Evolutionary conservation across 2,329 filamentous ascomycete genomes (phyloP).

Genomic region (Fusarium subglutinans): DNA sequence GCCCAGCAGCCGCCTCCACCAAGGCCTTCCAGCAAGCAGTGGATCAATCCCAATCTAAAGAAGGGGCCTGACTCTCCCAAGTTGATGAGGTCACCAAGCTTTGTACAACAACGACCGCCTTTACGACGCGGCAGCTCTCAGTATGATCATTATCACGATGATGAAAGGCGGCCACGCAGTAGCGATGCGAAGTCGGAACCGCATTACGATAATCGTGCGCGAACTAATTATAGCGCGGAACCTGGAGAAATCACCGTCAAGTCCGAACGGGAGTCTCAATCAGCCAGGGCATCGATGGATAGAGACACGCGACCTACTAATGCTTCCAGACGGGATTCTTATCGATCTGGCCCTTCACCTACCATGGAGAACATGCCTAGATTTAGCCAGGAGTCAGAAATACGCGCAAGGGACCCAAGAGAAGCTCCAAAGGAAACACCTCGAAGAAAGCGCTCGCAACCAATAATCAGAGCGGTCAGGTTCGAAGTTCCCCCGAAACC

Average conservation of each 20-base stretch:
- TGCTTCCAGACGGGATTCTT: slow-evolving; percentile 25
- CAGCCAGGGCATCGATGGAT: slow-evolving; percentile 41
- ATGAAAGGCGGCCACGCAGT: slow-evolving; percentile 60
- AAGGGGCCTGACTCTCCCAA: slow-evolving; percentile 64
- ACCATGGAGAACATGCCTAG: slow-evolving; percentile 34
- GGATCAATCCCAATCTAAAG: slow-evolving; percentile 65
- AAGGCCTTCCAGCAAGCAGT: slow-evolving; percentile 67
- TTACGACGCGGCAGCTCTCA: slow-evolving; percentile 50
- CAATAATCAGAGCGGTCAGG: slow-evolving; percentile 47
- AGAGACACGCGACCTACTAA: slow-evolving; percentile 31
- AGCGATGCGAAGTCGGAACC: slow-evolving; percentile 62
- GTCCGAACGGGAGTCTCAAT: slow-evolving; percentile 52
- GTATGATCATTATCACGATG: slow-evolving; percentile 51
- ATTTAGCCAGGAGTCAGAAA: slow-evolving; percentile 16
- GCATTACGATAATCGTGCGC: slow-evolving; percentile 50
- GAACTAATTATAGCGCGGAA: slow-evolving; percentile 56
- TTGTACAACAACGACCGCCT: slow-evolving; percentile 54
- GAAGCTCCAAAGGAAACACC: slow-evolving; percentile 22
- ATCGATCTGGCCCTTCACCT: slow-evolving; percentile 36
- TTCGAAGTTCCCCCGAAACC: slow-evolving; percentile 54
- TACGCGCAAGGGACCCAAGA: slow-evolving; percentile 18
- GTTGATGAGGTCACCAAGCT: slow-evolving; percentile 59
- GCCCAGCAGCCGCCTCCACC: slow-evolving; percentile 56
- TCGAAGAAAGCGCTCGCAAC: slow-evolving; percentile 42
- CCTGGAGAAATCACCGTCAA: slow-evolving; percentile 57